phyloP scores from a whole-genome alignment of 768 basidiomycete species.

The Pleurotus citrinopileatus region DNA sequence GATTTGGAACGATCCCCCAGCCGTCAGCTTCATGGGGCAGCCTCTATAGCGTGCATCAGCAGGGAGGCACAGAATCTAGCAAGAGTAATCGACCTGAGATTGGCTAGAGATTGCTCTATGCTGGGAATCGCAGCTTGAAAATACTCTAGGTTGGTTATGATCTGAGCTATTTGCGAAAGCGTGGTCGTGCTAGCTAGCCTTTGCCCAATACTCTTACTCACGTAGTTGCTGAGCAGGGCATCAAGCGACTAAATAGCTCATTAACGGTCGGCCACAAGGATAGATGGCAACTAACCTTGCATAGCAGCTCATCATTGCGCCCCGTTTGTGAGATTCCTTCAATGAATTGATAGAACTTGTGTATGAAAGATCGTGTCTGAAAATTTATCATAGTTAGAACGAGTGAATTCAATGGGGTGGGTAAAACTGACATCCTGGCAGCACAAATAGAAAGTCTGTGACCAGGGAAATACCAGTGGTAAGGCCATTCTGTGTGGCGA shows the following conservation, averaged over 20 bases:
- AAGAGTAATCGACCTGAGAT: constrained; percentile 56
- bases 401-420: neutral
- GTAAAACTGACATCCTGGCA: constrained; percentile 73
- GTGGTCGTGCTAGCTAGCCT: constrained; percentile 75
- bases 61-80: constrained; percentile 5
- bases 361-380: constrained; percentile 85
- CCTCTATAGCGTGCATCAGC: constrained; percentile 70
- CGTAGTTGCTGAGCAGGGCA: constrained; percentile 69
- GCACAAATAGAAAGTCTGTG: constrained; percentile 91
- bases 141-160: constrained; percentile 90
- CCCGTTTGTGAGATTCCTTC: constrained; percentile 94
- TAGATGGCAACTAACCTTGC: constrained; percentile 53
- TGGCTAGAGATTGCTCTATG: constrained; percentile 80
- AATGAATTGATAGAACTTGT: constrained; percentile 94
- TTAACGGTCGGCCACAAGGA: neutral
- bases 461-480: constrained; percentile 87
- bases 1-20: constrained; percentile 60
- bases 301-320: constrained; percentile 85
- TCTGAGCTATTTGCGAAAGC: constrained; percentile 88
- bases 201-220: constrained; percentile 72
- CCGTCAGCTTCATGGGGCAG: constrained; percentile 71
- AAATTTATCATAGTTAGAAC: neutral
- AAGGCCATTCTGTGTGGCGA: constrained; percentile 44
- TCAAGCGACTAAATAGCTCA: constrained; percentile 69
- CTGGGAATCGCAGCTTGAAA: constrained; percentile 84